Percentiles rank a stretch among this genome's conserved stretches.
Evolutionary conservation across 2,329 filamentous ascomycete genomes (phyloP).

Genomic region (Calonectria pseudoturangicola): DNA sequence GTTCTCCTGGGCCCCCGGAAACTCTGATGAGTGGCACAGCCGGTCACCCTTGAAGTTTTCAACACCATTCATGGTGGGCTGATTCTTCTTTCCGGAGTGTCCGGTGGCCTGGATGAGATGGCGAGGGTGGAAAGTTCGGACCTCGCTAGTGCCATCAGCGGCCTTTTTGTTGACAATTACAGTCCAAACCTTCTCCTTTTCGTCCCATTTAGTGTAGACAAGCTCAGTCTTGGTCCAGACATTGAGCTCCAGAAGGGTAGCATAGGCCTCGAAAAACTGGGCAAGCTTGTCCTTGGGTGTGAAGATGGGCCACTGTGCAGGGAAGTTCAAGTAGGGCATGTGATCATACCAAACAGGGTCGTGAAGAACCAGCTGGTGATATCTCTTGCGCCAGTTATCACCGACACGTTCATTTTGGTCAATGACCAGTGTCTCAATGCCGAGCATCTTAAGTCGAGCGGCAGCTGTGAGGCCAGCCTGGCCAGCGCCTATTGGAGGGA

Average conservation of each 20-base stretch:
- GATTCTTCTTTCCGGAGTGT: slow-evolving; percentile 79
- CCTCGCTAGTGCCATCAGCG: slow-evolving; percentile 68
- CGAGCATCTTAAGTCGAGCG: slow-evolving; percentile 76
- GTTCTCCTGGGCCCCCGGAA: slow-evolving; percentile 69
- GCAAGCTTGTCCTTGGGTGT: slow-evolving; percentile 83
- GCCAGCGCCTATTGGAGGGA: slow-evolving; percentile 69
- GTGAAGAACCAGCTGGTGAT: slow-evolving; percentile 80
- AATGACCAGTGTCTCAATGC: slow-evolving; percentile 73
- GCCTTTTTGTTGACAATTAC: slow-evolving; percentile 71
- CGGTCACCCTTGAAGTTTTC: slow-evolving; percentile 75
- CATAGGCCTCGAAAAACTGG: slow-evolving; percentile 81
- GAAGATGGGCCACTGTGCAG: slow-evolving; percentile 79
- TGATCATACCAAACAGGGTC: slow-evolving; percentile 79
- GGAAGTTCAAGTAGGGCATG: slow-evolving; percentile 79
- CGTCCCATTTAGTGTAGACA: slow-evolving; percentile 69
- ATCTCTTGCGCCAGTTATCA: slow-evolving; percentile 79
- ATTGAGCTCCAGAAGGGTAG: slow-evolving; percentile 79
- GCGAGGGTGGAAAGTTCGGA: slow-evolving; percentile 74
- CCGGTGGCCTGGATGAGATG: slow-evolving; percentile 82
- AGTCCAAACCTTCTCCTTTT: slow-evolving; percentile 71
- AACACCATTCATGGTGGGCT: slow-evolving; percentile 75
- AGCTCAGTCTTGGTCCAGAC: slow-evolving; percentile 77
- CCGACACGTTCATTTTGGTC: slow-evolving; percentile 75
- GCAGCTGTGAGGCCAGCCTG: slow-evolving; percentile 76
- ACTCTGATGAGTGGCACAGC: slow-evolving; percentile 78